These are phyloP conservation scores for Floccularia luteovirens DNA, from an alignment of 768 basidiomycete species.

Conservation along the genomic window DNA sequence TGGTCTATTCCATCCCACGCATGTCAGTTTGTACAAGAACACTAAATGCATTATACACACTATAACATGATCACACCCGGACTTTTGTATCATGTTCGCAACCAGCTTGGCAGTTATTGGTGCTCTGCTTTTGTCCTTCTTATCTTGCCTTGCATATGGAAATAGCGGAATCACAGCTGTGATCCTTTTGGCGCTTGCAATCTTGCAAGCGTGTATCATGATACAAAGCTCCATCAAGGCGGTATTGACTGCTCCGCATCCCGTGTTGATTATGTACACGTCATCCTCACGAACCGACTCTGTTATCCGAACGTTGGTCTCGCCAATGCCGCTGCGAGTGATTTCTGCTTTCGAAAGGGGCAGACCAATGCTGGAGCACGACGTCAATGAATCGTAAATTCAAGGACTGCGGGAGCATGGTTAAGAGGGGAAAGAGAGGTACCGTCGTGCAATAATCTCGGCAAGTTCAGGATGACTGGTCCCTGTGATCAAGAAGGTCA, in stretches of 20 bases:
- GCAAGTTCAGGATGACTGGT: slow-evolving; percentile 95
- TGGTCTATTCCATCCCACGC: slow-evolving; percentile 49
- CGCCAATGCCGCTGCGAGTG: slow-evolving; percentile 83
- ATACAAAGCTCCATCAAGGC: slow-evolving; percentile 98
- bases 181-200: slow-evolving; percentile 96
- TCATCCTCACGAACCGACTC: slow-evolving; percentile 98
- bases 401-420: slow-evolving; percentile 9
- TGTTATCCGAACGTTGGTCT: slow-evolving; percentile 84
- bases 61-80: slow-evolving; percentile 95
- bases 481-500: slow-evolving; percentile 35
- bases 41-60: slow-evolving; percentile 37
- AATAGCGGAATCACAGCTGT: slow-evolving; percentile 98
- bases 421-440: slow-evolving; percentile 19
- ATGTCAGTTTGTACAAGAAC: not conserved
- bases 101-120: slow-evolving; percentile 98
- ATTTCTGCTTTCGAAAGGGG: slow-evolving; percentile 84
- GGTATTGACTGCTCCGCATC: slow-evolving; percentile 81
- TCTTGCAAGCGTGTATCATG: slow-evolving; percentile 99
- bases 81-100: slow-evolving; percentile 92
- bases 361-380: slow-evolving; percentile 68
- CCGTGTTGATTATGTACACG: slow-evolving; percentile 97
- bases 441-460: slow-evolving; percentile 90
- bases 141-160: slow-evolving; percentile 97
- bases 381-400: slow-evolving; percentile 13
- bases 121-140: slow-evolving; percentile 98